Evolutionary conservation across 2,329 filamentous ascomycete genomes (phyloP).

Genomic region (Fusarium austroafricanum): DNA sequence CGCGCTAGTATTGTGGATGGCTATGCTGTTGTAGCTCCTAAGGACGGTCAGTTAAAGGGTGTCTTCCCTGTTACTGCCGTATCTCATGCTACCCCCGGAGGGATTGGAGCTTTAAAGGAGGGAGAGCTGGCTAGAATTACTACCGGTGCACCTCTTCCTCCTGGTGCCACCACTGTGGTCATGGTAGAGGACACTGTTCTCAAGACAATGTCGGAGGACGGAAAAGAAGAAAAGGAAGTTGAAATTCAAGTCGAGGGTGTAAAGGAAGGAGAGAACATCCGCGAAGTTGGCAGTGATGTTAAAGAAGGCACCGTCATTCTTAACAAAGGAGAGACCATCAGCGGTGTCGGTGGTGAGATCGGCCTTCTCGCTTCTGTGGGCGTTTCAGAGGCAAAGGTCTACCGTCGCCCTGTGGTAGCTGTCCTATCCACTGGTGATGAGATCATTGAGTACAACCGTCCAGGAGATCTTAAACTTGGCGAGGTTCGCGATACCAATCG

Average conservation of each 20-base stretch:
- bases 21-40: constrained; percentile 82
- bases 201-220: constrained; percentile 79
- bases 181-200: constrained; percentile 93
- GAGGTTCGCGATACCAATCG: constrained; percentile 96
- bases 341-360: constrained; percentile 88
- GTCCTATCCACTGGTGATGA: constrained; percentile 96
- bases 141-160: constrained; percentile 90
- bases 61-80: constrained; percentile 87
- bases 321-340: constrained; percentile 82
- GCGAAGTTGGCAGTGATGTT: constrained; percentile 92
- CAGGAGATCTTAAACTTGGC: constrained; percentile 74
- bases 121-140: constrained; percentile 92
- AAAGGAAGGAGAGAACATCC: constrained; percentile 84
- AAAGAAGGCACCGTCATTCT: constrained; percentile 76
- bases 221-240: constrained; percentile 85
- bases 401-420: constrained; percentile 81
- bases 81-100: constrained; percentile 83
- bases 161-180: constrained; percentile 88
- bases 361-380: constrained; percentile 90
- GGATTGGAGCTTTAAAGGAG: constrained; percentile 71
- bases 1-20: constrained; percentile 97
- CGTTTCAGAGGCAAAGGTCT: constrained; percentile 75
- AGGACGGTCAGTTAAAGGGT: constrained; percentile 75
- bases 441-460: constrained; percentile 79
- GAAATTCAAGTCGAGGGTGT: constrained; percentile 86